Conservation (phyloP, 2,329 filamentous ascomycete genomes). For the Diaporthe citriasiana region DNA sequence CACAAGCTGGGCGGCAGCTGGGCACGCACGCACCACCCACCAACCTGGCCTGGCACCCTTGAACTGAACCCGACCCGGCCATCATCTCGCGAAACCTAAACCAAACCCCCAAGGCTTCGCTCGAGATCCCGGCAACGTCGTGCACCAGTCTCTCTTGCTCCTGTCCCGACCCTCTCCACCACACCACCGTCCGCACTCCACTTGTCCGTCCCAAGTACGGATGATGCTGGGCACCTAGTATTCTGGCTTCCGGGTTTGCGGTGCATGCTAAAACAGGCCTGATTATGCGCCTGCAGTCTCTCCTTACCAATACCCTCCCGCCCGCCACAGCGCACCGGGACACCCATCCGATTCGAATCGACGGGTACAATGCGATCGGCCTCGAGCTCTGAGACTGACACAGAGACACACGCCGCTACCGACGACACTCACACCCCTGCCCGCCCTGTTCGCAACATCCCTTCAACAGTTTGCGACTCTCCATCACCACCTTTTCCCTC, state of each 20-base stretch:
- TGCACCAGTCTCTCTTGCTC: slow-evolving; percentile 20
- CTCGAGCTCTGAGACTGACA: slow-evolving; percentile 38
- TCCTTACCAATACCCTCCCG: slow-evolving; percentile 40
- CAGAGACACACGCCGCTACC: slow-evolving; percentile 36
- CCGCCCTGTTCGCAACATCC: slow-evolving; percentile 10
- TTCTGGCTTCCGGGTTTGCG: slow-evolving; percentile 27
- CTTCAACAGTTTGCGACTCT: slow-evolving; percentile 27
- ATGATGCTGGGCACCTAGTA: slow-evolving; percentile 33
- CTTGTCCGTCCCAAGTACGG: slow-evolving; percentile 17
- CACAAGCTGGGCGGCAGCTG: slow-evolving; percentile 24
- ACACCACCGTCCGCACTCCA: slow-evolving; percentile 11
- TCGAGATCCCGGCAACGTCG: slow-evolving; percentile 28
- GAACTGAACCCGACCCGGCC: slow-evolving; percentile 21
- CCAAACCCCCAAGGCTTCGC: slow-evolving; percentile 34
- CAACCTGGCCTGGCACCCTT: slow-evolving; percentile 12
- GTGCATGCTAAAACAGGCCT: slow-evolving; percentile 39
- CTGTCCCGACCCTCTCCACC: slow-evolving; percentile 1
- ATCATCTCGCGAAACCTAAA: slow-evolving; percentile 35
- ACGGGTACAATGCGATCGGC: slow-evolving; percentile 41
- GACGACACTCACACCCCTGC: slow-evolving; percentile 30
- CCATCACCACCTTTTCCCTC: neutral
- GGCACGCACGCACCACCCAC: slow-evolving; percentile 28
- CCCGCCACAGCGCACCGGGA: slow-evolving; percentile 28
- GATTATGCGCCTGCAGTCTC: slow-evolving; percentile 39
- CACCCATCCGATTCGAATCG: slow-evolving; percentile 37